Evolutionary conservation across 306 rosid genomes (phyloP).

Genomic region (Pyrus bretschneideri): DNA sequence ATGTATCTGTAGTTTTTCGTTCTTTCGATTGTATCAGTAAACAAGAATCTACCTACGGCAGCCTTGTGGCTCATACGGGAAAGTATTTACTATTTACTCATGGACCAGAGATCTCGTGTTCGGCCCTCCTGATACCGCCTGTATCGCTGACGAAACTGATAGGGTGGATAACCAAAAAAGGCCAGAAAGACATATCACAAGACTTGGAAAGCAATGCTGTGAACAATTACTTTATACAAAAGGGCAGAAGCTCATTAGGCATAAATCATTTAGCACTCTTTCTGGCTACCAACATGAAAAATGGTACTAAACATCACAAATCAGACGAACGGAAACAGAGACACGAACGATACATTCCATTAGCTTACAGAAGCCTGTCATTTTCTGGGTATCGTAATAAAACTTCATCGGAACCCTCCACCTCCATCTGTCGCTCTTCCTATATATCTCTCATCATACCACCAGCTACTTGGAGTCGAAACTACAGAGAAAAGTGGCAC

Average conservation of each 20-base stretch:
- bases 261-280: slow-evolving; percentile 3
- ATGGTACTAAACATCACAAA: slow-evolving; percentile 11
- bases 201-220: slow-evolving; percentile 9
- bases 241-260: slow-evolving; percentile 8
- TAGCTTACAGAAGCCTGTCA: slow-evolving; percentile 1
- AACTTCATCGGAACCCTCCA: slow-evolving; percentile 20
- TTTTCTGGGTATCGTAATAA: neutral
- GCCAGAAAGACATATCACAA: neutral
- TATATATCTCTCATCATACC: neutral
- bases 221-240: slow-evolving; percentile 11
- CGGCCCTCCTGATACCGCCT: neutral
- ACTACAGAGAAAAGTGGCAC: neutral
- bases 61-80: neutral
- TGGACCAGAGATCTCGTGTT: neutral
- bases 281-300: slow-evolving; percentile 1
- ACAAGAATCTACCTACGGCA: neutral
- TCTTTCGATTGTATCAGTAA: neutral
- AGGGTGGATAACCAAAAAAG: too few relatives aligned
- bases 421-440: neutral
- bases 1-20: too few relatives aligned
- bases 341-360: slow-evolving; percentile 12
- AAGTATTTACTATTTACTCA: neutral
- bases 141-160: neutral
- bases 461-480: neutral
- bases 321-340: slow-evolving; percentile 8